Evolutionary conservation across 1,284 basidiomycete genomes (phyloP), one percentile per base, ranked within the genome.

Genomic region (Sutorius eximius): DNA sequence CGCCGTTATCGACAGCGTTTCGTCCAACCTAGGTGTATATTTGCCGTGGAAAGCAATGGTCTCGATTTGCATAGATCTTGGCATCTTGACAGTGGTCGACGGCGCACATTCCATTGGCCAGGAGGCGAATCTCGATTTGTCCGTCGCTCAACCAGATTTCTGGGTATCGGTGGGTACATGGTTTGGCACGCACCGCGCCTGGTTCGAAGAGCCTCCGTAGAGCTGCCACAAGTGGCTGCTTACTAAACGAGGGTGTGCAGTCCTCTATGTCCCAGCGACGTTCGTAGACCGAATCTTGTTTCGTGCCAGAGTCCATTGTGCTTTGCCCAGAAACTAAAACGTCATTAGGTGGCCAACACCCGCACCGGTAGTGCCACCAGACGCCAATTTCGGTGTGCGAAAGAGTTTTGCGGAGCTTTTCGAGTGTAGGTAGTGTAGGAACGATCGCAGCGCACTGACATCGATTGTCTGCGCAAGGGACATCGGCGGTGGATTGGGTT

Each of bases 401-500:
- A 29, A n/a, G n/a, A 29, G n/a, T 8, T 33, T 44, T 44, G 43
- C 20, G 12, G 43, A 44, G 29, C 43, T 44, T 20, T 44, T 44
- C 29, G 43, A 44, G 12, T 18, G 43, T 44, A 33, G 3, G 18
- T 20, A 27, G 7, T 20, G 10, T 9, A 29, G 18, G 9, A 29
- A 33, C 15, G 8, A 15, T 44, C 29, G 10, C 34, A 24, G 16
- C 2, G 34, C 34, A 13, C 22, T 46, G 33, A 41, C 54, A 44
- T 77, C 47, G 20, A n/a, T 43, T 42, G 5, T 43, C 22, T 5
- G 24, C 34, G 4, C 43, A 30, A 44, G 27, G 43, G n/a, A 84
- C 78, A 32, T 84, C 85, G 22, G 87, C 86, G 0, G 74, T 78
- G n/a, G 85, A 90, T 60, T 77, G 72, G 42, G 66, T 76, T 0